A percentile compares a stretch with the other conserved stretches of the same genome.
Evolutionary conservation across 495 filamentous ascomycete genomes (phyloP).

Genomic region (Lophiotrema nucula): DNA sequence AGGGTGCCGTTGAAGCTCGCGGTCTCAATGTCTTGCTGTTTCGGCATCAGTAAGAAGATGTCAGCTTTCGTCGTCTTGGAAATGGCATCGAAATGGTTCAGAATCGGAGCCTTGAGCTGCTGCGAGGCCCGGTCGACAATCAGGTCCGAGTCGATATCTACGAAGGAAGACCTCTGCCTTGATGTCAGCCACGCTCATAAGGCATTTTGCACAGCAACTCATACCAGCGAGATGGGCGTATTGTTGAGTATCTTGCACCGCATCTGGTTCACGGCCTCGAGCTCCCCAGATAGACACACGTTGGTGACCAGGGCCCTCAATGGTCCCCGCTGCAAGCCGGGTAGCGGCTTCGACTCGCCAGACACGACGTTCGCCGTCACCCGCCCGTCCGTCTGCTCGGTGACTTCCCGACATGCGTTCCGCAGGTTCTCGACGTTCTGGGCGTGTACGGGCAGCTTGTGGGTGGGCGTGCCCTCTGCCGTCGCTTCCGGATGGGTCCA

Average conservation of each 20-base stretch:
- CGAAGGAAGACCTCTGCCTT: constrained; percentile 77
- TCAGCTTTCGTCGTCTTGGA: constrained; percentile 87
- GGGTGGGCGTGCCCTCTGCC: constrained; percentile 74
- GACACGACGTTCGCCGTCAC: constrained; percentile 80
- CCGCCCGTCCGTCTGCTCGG: constrained; percentile 63
- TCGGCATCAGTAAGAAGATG: constrained; percentile 89
- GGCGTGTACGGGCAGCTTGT: constrained; percentile 84
- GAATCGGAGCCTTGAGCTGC: constrained; percentile 65
- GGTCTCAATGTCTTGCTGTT: constrained; percentile 53
- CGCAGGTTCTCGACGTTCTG: constrained; percentile 77
- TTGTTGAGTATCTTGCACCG: constrained; percentile 81
- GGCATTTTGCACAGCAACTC: constrained; percentile 35
- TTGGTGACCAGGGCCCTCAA: constrained; percentile 77
- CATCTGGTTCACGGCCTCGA: constrained; percentile 79
- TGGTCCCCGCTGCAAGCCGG: constrained; percentile 62
- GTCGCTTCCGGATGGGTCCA: constrained; percentile 91
- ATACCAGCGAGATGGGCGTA: constrained; percentile 82
- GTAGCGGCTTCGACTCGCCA: constrained; percentile 74
- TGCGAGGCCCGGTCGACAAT: constrained; percentile 70
- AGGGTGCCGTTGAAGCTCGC: constrained; percentile 64
- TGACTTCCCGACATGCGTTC: constrained; percentile 74
- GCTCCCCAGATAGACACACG: constrained; percentile 81
- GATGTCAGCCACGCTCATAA: constrained; percentile 1
- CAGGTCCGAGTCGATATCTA: constrained; percentile 86
- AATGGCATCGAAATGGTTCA: constrained; percentile 80